A percentile compares a stretch with the other conserved stretches of the same genome.
Evolutionary conservation across 2,329 filamentous ascomycete genomes (phyloP).

Genomic region (Pyricularia sp.): DNA sequence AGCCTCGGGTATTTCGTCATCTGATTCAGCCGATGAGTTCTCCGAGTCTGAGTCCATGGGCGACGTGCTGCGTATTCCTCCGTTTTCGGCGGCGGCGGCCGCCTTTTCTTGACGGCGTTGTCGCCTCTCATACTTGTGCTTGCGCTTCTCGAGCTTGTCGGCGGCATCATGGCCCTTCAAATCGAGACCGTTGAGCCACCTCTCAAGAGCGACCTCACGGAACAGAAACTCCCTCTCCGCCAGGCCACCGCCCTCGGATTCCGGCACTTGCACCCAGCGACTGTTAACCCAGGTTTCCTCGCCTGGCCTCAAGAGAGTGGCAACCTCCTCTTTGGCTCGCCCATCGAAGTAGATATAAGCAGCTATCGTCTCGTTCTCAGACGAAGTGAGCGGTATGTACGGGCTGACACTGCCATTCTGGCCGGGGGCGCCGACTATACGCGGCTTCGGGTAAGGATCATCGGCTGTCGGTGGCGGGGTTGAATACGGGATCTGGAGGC

Average conservation of each 20-base stretch:
- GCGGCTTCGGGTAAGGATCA: conserved; percentile 72
- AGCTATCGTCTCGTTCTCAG: conserved; percentile 92
- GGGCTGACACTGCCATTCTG: conserved; percentile 55
- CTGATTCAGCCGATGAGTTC: conserved; percentile 63
- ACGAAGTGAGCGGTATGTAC: conserved; percentile 87
- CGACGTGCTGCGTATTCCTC: conserved; percentile 29
- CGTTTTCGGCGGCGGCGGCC: conserved; percentile 23
- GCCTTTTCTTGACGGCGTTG: conserved; percentile 50
- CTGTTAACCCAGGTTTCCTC: conserved; percentile 99
- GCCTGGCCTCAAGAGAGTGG: conserved; percentile 80
- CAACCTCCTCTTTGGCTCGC: conserved; percentile 89
- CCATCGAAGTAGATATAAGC: conserved; percentile 98
- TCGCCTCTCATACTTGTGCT: conserved; percentile 66
- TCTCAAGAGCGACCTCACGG: conserved; percentile 88
- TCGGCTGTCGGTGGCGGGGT: conserved; percentile 69
- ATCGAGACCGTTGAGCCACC: conserved; percentile 94
- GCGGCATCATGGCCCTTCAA: conserved; percentile 88
- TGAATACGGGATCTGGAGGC: conserved; percentile 85
- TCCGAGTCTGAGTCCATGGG: conserved; percentile 61
- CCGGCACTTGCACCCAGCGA: conserved; percentile 90
- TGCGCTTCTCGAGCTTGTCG: conserved; percentile 80
- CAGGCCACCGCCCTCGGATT: conserved; percentile 83
- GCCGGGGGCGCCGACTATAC: conserved; percentile 60
- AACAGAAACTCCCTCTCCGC: conserved; percentile 97
- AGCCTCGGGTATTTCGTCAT: conserved; percentile 85